phyloP scores from a whole-genome alignment of 139 green algal genomes.

The Parachlorella kessleri region DNA sequence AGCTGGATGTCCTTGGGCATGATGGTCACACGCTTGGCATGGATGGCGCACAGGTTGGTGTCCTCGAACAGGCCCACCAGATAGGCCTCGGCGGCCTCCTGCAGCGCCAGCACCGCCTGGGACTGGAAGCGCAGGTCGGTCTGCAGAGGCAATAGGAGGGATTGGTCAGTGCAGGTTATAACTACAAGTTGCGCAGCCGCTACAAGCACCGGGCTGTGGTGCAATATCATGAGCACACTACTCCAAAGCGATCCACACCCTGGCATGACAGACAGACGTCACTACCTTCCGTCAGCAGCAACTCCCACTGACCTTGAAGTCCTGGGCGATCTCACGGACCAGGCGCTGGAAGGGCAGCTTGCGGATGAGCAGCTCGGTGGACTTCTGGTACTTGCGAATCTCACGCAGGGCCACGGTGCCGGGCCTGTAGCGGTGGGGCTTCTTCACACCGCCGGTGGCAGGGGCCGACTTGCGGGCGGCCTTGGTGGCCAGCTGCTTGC shows the following conservation, averaged over 20 bases:
- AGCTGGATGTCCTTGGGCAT: slow-evolving; percentile 99
- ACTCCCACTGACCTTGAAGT: slow-evolving; percentile 99
- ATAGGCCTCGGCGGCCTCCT: slow-evolving; percentile 97
- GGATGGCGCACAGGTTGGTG: slow-evolving; percentile 47
- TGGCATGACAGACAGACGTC: no score
- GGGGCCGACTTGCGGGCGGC: slow-evolving; percentile 37
- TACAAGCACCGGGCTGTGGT: no score
- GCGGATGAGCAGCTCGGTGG: slow-evolving; percentile 91
- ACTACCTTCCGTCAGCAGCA: no score
- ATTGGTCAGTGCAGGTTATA: no score
- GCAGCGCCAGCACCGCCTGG: slow-evolving; percentile 64
- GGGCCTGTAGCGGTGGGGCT: slow-evolving; percentile 56
- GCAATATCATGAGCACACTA: no score
- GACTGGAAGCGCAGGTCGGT: slow-evolving; percentile 43
- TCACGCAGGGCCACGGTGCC: slow-evolving; percentile 77
- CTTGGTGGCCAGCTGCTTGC: slow-evolving; percentile 93
- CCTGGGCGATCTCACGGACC: slow-evolving; percentile 97
- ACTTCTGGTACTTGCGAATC: slow-evolving; percentile 97
- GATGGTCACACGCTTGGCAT: slow-evolving; percentile 97
- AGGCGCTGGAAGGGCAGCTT: slow-evolving; percentile 98
- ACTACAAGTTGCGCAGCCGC: no score
- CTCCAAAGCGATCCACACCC: no score
- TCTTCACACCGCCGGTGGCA: slow-evolving; percentile 77
- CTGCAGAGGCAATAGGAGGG: no score
- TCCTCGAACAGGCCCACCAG: slow-evolving; percentile 95